Percentiles rank a stretch among this genome's conserved stretches.
Evolutionary conservation across 1,284 basidiomycete genomes (phyloP).

Genomic region (Ceratobasidium sp.): DNA sequence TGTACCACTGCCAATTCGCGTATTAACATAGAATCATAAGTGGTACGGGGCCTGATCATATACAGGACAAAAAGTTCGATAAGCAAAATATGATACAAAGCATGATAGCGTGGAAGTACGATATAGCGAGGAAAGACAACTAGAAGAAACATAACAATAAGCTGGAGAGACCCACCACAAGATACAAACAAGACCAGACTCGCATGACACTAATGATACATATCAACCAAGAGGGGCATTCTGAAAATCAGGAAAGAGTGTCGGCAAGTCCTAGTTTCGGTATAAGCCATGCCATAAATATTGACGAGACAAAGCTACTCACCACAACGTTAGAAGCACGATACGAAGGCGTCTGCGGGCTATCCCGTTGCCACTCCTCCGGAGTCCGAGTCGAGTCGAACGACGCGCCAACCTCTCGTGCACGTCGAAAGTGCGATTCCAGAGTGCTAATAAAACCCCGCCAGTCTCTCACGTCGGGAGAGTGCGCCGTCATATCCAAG

Average conservation of each 20-base stretch:
- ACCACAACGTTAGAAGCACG: slow-evolving; percentile 4
- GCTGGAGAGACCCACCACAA: too few species aligned
- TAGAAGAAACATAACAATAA: too few species aligned
- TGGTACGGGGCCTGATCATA: too few species aligned
- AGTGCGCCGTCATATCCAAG: background rate
- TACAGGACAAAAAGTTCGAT: too few species aligned
- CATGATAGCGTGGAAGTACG: too few species aligned
- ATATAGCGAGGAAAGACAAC: too few species aligned
- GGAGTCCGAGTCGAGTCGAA: background rate
- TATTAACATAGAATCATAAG: too few species aligned
- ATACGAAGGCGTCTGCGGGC: background rate
- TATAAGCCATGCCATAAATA: background rate
- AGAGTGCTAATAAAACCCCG: background rate
- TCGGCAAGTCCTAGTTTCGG: background rate
- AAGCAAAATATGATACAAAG: too few species aligned
- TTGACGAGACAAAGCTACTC: background rate
- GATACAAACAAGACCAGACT: too few species aligned
- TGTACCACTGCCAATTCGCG: too few species aligned
- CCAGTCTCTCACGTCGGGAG: background rate
- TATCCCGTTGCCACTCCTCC: background rate
- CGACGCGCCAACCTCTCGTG: background rate
- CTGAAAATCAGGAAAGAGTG: background rate
- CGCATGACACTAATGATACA: too few species aligned
- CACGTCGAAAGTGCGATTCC: background rate
- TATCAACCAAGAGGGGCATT: background rate